Percentiles rank a stretch among this genome's conserved stretches.
Conservation (phyloP, 2,329 filamentous ascomycete species). For the Alternaria rosae region DNA sequence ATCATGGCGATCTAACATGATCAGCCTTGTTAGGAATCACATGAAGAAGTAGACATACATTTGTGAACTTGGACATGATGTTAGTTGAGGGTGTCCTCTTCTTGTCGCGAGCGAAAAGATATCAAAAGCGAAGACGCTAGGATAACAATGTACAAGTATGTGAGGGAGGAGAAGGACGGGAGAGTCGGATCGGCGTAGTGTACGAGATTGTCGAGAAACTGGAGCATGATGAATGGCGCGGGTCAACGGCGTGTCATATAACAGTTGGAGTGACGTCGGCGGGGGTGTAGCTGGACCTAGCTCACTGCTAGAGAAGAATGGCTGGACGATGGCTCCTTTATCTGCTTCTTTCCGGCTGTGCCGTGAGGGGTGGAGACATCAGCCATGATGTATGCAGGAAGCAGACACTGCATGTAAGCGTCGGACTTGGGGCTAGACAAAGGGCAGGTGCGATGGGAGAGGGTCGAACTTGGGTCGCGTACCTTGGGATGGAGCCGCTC, state of each 20-base stretch:
- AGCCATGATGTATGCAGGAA: slow-evolving; percentile 6
- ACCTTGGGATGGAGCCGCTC: slow-evolving; percentile 3
- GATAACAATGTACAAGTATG: slow-evolving; percentile 39
- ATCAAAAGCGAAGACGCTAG: slow-evolving; percentile 35
- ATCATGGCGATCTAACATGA: slow-evolving; percentile 62
- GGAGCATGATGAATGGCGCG: slow-evolving; percentile 27
- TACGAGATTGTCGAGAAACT: slow-evolving; percentile 39
- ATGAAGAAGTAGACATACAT: slow-evolving; percentile 22
- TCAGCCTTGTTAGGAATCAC: slow-evolving; percentile 1
- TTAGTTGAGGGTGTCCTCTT: slow-evolving; percentile 16
- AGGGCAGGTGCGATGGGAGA: background rate
- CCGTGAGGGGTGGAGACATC: background rate
- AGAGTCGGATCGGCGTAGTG: slow-evolving; percentile 41
- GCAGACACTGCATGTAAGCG: background rate
- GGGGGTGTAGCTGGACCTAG: slow-evolving; percentile 15
- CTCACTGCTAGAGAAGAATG: slow-evolving; percentile 1
- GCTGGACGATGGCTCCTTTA: slow-evolving; percentile 3
- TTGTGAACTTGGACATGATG: slow-evolving; percentile 32
- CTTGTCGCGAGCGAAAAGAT: slow-evolving; percentile 28
- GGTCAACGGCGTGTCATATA: slow-evolving; percentile 8
- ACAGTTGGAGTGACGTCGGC: slow-evolving; percentile 23
- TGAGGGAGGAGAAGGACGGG: slow-evolving; percentile 40
- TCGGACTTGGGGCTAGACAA: background rate
- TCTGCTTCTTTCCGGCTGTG: background rate
- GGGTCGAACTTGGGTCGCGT: background rate